Percentiles rank a stretch among this genome's conserved stretches.
These are phyloP conservation scores for Zanthoxylum bungeanum DNA, from an alignment of 345 rosid species.

Conservation along the genomic window DNA sequence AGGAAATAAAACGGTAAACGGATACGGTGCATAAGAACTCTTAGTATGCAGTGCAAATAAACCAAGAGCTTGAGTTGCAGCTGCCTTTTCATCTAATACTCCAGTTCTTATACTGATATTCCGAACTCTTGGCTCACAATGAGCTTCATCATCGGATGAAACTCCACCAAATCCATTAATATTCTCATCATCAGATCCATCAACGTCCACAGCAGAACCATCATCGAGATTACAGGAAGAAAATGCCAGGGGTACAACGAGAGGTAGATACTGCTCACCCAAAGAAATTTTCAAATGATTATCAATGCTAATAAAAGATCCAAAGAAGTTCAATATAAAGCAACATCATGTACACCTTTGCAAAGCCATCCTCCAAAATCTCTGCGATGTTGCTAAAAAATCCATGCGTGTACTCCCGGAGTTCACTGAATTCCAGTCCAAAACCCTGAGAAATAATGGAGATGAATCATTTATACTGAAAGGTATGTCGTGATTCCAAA, in stretches of 20 bases:
- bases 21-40: slow-evolving; percentile 85
- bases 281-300: slow-evolving; percentile 22
- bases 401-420: slow-evolving; percentile 97
- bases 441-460: slow-evolving; percentile 61
- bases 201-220: slow-evolving; percentile 93
- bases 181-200: slow-evolving; percentile 90
- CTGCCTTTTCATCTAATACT: slow-evolving; percentile 98
- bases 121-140: slow-evolving; percentile 87
- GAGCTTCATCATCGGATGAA: slow-evolving; percentile 99
- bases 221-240: slow-evolving; percentile 98
- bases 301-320: slow-evolving; percentile 1
- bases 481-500: neutral
- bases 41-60: slow-evolving; percentile 91
- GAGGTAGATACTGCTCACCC: slow-evolving; percentile 80
- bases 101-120: slow-evolving; percentile 98
- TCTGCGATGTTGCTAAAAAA: slow-evolving; percentile 98
- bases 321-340: slow-evolving; percentile 10
- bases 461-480: slow-evolving; percentile 8
- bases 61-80: slow-evolving; percentile 99
- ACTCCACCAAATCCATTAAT: slow-evolving; percentile 85
- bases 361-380: slow-evolving; percentile 82
- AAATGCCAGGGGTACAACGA: slow-evolving; percentile 79
- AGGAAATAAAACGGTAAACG: slow-evolving; percentile 25
- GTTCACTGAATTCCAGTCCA: slow-evolving; percentile 89
- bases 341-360: slow-evolving; percentile 52